These are phyloP conservation scores for Aleurites moluccanus DNA, from an alignment of 441 rosid genomes.

Conservation along the genomic window DNA sequence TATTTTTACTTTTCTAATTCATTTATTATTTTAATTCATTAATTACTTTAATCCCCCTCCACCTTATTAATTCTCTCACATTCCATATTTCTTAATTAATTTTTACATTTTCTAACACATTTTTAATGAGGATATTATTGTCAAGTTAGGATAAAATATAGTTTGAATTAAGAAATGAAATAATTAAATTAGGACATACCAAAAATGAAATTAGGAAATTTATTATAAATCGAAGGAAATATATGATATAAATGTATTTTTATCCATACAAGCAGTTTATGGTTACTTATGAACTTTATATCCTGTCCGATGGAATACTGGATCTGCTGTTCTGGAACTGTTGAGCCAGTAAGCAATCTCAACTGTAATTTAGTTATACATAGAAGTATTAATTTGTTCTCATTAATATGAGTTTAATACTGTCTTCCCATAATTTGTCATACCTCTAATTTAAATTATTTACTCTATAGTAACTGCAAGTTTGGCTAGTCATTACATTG, in stretches of 20 bases:
- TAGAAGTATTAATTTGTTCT: background rate
- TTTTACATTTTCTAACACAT: no score
- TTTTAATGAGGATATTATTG: no score
- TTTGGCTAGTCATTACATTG: background rate
- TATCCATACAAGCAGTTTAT: background rate
- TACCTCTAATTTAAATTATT: background rate
- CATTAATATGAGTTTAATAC: background rate
- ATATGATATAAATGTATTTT: background rate
- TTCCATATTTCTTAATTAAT: no score
- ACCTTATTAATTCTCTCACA: no score
- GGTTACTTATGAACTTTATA: background rate
- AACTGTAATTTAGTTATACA: background rate
- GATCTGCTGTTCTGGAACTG: conserved; percentile 4
- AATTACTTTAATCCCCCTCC: no score
- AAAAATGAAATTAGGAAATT: no score
- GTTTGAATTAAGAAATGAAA: no score
- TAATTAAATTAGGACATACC: no score
- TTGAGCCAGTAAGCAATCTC: background rate
- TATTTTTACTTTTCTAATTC: no score
- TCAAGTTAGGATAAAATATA: no score
- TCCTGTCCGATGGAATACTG: background rate
- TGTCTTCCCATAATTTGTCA: background rate
- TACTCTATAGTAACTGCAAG: background rate
- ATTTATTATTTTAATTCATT: no score
- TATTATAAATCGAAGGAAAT: no score